Base-by-base conservation (phyloP, 176 grass and related monocot species). In the Carex scoparia region DNA sequence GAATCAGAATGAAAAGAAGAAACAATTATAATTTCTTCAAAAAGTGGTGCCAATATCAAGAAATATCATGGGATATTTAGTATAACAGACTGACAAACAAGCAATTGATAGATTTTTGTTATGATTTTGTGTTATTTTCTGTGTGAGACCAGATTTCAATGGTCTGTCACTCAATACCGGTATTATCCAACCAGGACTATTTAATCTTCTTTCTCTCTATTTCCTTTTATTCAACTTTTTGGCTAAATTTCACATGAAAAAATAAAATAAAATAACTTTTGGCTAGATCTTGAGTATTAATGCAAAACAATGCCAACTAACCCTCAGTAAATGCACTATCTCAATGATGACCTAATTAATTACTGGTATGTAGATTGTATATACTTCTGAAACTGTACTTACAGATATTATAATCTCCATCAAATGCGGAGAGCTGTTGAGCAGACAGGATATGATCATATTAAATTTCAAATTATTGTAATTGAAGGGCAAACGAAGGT, bases 371-470 rank as follows among this genome's bases (percentile, higher is more conserved):
- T 40, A 40, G 38, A 40, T 40, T 4, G 38, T 5, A 40, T 40
- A 40, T 40, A 40, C 38, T 40, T 40, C 38, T 5, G 4, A 40
- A 40, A 40, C 38, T 40, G 38, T 40, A 40, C 38, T 40, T 40
- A 40, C 38, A 40, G 38, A 40, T 40, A 40, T 40, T 40, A 40
- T 5, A 40, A 40, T 40, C 38, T 40, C 38, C 38, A 40, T 40
- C 38, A 40, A 40, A 40, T 40, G 4, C 0, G 38, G 38, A 40
- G 38, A 40, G 38, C 38, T 40, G 38, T 40, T 40, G 38, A 40
- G 38, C 38, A 40, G 38, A 5, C 38, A 89, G 44, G 78, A 89
- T 59, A 89, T 12, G 6, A 86, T 40, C 38, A 8, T 8, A 46
- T 46, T 46, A 46, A 46, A 40, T 40, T 40, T 40, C 38, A 40